Evolutionary conservation across 352 stramenopile species (phyloP).

Genomic region (Halophytophthora polymorphica): DNA sequence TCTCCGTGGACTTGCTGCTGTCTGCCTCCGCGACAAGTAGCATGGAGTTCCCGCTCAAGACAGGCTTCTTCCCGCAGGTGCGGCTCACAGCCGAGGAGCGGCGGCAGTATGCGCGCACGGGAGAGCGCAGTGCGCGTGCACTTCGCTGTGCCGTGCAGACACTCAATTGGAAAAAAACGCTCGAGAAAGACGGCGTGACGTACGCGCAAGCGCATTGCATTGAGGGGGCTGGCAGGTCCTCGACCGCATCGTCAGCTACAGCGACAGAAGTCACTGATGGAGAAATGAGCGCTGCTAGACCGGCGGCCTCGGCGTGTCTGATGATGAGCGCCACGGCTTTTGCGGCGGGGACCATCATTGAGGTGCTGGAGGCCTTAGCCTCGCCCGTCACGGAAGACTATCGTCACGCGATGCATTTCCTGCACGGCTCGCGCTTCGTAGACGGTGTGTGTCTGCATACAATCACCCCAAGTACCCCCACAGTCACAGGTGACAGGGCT

Average conservation of each 20-base stretch:
- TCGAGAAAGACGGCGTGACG: slow-evolving; percentile 52
- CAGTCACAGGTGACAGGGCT: not conserved
- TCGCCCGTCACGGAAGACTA: slow-evolving; percentile 68
- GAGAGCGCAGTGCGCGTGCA: slow-evolving; percentile 35
- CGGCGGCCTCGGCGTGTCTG: slow-evolving; percentile 37
- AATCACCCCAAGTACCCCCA: slow-evolving; percentile 21
- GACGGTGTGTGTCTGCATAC: slow-evolving; percentile 61
- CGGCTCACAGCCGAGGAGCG: slow-evolving; percentile 46
- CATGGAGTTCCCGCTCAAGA: slow-evolving; percentile 74
- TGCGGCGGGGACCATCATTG: slow-evolving; percentile 51
- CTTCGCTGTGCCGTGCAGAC: slow-evolving; percentile 44
- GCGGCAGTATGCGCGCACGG: slow-evolving; percentile 39
- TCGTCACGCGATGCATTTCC: slow-evolving; percentile 58
- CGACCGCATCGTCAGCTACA: slow-evolving; percentile 5
- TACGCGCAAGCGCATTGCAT: slow-evolving; percentile 68
- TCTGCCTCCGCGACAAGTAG: too few species aligned
- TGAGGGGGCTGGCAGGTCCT: slow-evolving; percentile 17
- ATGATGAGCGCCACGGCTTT: slow-evolving; percentile 60
- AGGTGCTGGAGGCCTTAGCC: slow-evolving; percentile 63
- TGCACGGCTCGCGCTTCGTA: slow-evolving; percentile 56
- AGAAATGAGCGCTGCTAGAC: slow-evolving; percentile 6
- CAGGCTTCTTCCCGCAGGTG: slow-evolving; percentile 66
- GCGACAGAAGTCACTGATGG: slow-evolving; percentile 2
- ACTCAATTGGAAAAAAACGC: slow-evolving; percentile 55
- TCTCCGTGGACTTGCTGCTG: too few species aligned